Base-by-base conservation (phyloP, 306 rosid species). In the Vachellia pachyceras region DNA sequence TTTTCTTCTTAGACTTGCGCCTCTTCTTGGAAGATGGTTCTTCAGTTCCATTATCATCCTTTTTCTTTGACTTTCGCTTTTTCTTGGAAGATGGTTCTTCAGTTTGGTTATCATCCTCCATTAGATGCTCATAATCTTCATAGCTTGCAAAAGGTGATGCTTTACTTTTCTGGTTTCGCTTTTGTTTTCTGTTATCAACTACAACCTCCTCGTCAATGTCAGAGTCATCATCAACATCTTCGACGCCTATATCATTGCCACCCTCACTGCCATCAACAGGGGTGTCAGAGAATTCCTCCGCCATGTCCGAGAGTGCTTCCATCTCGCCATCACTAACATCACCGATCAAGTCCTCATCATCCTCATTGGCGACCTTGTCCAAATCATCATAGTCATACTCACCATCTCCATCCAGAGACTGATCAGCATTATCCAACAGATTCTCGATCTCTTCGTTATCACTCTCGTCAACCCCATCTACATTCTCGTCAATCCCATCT, bases 381-480 rank as follows among this genome's bases (percentile, higher is more conserved):
- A 92, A 92, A 82, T 96, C 97, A 80, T 96, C 97, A 33, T 92
- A 92, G 77, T 92, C 97, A 74, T 88, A 90, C 66, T 85, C 96
- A n/a, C 88, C 87, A 6, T 83, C 94, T 41, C 89, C 85, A 23
- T 85, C 91, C 41, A 86, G 12, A 20, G 94, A 73, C 12, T 71
- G 82, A 52, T 88, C 67, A 37, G 94, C 83, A 64, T 97, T 84
- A 67, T 93, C 98, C 89, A 95, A 83, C 83, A 95, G 40, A 81
- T 88, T 73, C 72, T 93, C 97, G 68, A 93, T 92, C 87, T 96
- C 99, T 83, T 93, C 98, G 1, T 92, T 90, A 47, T 93, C 98
- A 54, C 98, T 96, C 64, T 96, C 98, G 64, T 91, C 94, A 14
- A 78, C 91, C 11, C 90, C 92, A 40, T 84, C 92, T 14, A 45